Evolutionary conservation across 805 yeast genomes (phyloP).

Genomic region (Saccharomyces kudriavzevii): DNA sequence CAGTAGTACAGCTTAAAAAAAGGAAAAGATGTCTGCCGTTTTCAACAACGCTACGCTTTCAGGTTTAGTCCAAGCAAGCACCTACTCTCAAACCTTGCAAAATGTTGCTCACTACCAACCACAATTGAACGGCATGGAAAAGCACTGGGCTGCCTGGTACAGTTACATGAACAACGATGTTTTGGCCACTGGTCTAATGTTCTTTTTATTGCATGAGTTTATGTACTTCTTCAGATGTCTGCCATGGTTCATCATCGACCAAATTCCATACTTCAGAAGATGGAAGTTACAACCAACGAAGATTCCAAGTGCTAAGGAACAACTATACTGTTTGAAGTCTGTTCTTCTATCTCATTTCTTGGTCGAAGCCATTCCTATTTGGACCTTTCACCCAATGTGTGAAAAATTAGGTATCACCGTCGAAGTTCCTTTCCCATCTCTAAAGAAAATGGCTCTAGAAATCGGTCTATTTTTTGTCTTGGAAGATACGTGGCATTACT

Average conservation of each 20-base stretch:
- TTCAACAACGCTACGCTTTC: conserved; percentile 28
- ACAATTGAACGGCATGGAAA: conserved; percentile 49
- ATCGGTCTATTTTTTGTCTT: conserved; percentile 68
- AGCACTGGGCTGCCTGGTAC: conserved; percentile 85
- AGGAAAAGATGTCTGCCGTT: conserved; percentile 25
- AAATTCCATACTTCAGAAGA: conserved; percentile 73
- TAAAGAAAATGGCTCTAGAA: conserved; percentile 52
- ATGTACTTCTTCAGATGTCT: conserved; percentile 86
- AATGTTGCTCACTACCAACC: conserved; percentile 35
- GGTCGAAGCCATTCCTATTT: conserved; percentile 92
- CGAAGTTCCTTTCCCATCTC: conserved; percentile 77
- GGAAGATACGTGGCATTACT: conserved; percentile 96
- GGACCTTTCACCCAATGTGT: conserved; percentile 95
- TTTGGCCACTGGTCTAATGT: conserved; percentile 83
- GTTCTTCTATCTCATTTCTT: conserved; percentile 81
- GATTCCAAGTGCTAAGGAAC: conserved; percentile 72
- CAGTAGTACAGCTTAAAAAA: not conserved
- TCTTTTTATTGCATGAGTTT: conserved; percentile 75
- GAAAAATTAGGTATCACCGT: conserved; percentile 67
- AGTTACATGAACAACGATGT: conserved; percentile 77
- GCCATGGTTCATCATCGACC: conserved; percentile 88
- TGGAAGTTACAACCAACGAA: conserved; percentile 87
- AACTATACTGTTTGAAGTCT: conserved; percentile 83
- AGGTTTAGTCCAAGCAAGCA: conserved; percentile 19
- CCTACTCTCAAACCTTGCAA: conserved; percentile 30